Evolutionary conservation across 2,329 filamentous ascomycete genomes (phyloP).

Genomic region (Podosphaera xanthii): DNA sequence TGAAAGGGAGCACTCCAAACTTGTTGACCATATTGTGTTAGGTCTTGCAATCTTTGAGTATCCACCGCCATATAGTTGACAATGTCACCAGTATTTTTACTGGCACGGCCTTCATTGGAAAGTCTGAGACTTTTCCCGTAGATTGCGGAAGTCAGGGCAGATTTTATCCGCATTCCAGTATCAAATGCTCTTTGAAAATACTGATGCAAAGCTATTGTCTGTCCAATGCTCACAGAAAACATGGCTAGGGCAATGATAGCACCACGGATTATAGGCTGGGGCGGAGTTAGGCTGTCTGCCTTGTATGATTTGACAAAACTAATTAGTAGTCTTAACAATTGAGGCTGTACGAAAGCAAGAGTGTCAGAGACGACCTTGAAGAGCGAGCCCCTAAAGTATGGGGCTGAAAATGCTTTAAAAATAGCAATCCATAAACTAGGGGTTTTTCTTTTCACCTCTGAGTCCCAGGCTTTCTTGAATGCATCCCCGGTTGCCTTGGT

Average conservation of each 20-base stretch:
- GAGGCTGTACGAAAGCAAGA: slow-evolving; percentile 74
- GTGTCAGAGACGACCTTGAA: slow-evolving; percentile 82
- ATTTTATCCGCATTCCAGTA: slow-evolving; percentile 91
- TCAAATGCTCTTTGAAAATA: slow-evolving; percentile 94
- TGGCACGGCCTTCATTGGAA: slow-evolving; percentile 74
- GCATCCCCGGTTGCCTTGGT: slow-evolving; percentile 47
- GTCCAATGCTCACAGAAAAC: slow-evolving; percentile 68
- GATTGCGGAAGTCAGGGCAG: slow-evolving; percentile 69
- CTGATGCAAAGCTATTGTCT: slow-evolving; percentile 83
- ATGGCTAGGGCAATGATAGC: slow-evolving; percentile 75
- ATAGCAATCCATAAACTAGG: slow-evolving; percentile 77
- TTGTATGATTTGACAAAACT: slow-evolving; percentile 61
- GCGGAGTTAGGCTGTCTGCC: slow-evolving; percentile 22
- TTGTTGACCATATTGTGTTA: slow-evolving; percentile 88
- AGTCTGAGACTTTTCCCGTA: slow-evolving; percentile 78
- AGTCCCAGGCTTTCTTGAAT: slow-evolving; percentile 55
- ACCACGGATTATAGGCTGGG: slow-evolving; percentile 62
- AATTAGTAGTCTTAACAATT: slow-evolving; percentile 68
- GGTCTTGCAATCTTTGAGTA: slow-evolving; percentile 78
- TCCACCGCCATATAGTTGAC: slow-evolving; percentile 99
- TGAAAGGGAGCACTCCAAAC: slow-evolving; percentile 95
- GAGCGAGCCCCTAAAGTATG: slow-evolving; percentile 57
- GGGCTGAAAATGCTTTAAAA: slow-evolving; percentile 62
- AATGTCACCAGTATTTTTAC: slow-evolving; percentile 88
- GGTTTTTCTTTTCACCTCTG: slow-evolving; percentile 41